These are phyloP conservation scores for Filobasidium wieringae DNA, from an alignment of 768 basidiomycete genomes.

Conservation along the genomic window DNA sequence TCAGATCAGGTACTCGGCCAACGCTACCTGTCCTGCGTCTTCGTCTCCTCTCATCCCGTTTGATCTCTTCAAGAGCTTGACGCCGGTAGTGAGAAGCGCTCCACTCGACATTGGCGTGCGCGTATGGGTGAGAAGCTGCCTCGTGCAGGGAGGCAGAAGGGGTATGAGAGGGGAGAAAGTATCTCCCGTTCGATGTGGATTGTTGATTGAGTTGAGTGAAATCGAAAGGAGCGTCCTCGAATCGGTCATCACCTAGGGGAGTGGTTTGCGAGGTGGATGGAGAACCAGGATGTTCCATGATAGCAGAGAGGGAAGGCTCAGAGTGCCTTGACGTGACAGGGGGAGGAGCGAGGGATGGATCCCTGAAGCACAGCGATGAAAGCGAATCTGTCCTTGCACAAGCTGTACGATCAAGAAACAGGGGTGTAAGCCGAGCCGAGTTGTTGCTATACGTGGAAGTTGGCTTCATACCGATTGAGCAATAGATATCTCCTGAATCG, in stretches of 20 bases:
- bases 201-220: neutral
- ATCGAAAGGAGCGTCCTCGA: constrained; percentile 1
- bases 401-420: constrained; percentile 17
- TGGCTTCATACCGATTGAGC: neutral
- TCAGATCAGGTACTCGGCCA: constrained; percentile 24
- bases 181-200: neutral
- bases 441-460: neutral
- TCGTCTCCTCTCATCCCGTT: constrained; percentile 27
- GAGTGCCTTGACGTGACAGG: neutral
- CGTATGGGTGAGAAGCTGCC: neutral
- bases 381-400: constrained; percentile 35
- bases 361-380: constrained; percentile 34
- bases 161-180: neutral
- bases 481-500: neutral
- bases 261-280: neutral
- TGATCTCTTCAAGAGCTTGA: constrained; percentile 27
- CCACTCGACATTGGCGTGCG: constrained; percentile 17
- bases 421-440: neutral
- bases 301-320: constrained; percentile 6
- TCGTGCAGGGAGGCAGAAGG: neutral
- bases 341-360: constrained; percentile 5
- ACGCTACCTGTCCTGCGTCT: constrained; percentile 18
- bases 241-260: neutral
- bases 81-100: constrained; percentile 34
- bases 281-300: neutral